Conservation (phyloP, 1,284 basidiomycete species). For the Waitea zeae region DNA sequence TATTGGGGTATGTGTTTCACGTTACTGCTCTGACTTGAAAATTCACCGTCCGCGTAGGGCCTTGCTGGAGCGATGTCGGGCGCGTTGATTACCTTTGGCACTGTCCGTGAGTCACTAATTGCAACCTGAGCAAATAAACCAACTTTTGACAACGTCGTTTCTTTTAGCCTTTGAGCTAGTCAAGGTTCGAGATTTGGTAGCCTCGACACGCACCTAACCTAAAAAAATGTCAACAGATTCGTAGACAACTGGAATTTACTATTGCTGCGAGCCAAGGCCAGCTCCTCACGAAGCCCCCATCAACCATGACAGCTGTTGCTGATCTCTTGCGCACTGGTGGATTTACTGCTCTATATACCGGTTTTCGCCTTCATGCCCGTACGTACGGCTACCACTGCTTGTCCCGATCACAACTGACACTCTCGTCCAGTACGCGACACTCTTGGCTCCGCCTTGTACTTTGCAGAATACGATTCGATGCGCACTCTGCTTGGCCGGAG, state of each 20-base stretch:
- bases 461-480: slow-evolving; percentile 77
- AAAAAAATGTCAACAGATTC: slow-evolving; percentile 31
- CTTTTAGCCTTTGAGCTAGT: slow-evolving; percentile 80
- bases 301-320: slow-evolving; percentile 53
- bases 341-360: slow-evolving; percentile 64
- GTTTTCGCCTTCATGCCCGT: slow-evolving; percentile 70
- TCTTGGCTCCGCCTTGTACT: slow-evolving; percentile 70
- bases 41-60: slow-evolving; percentile 3
- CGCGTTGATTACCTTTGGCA: slow-evolving; percentile 66
- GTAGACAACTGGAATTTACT: slow-evolving; percentile 85
- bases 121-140: too few relatives aligned
- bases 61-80: slow-evolving; percentile 63
- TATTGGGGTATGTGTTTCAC: slow-evolving; percentile 42
- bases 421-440: slow-evolving; percentile 51
- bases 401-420: slow-evolving; percentile 3
- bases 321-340: slow-evolving; percentile 56
- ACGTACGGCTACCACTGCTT: slow-evolving; percentile 11
- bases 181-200: slow-evolving; percentile 41
- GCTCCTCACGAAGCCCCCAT: slow-evolving; percentile 46
- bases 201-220: slow-evolving; percentile 1
- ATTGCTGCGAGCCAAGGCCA: slow-evolving; percentile 72
- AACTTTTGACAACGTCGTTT: too few relatives aligned
- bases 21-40: neutral
- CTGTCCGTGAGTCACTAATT: slow-evolving; percentile 72
- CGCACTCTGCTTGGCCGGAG: slow-evolving; percentile 58